Evolutionary conservation across 148 eudicot genomes (phyloP).

Genomic region (Silene conica): DNA sequence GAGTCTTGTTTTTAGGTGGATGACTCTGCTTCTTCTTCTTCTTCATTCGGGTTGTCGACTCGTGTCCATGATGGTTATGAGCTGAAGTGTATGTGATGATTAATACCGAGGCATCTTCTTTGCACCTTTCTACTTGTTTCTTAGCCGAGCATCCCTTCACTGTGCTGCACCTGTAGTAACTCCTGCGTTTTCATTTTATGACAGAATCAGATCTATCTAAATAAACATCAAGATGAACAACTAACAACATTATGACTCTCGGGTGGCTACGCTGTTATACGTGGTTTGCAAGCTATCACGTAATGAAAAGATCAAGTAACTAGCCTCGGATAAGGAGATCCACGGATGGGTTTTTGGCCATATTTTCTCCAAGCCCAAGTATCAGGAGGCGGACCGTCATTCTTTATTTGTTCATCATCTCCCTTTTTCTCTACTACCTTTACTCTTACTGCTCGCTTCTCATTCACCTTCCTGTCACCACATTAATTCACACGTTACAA

Average conservation of each 20-base stretch:
- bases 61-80: constrained; percentile 46
- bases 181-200: too few species aligned
- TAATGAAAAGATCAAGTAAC: too few species aligned
- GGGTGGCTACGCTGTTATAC: too few species aligned
- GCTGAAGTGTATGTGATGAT: constrained; percentile 64
- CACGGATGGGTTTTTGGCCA: constrained; percentile 82
- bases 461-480: constrained; percentile 16
- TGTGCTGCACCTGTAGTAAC: constrained; percentile 81
- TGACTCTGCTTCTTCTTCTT: not conserved
- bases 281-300: too few species aligned
- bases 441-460: constrained; percentile 57
- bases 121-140: constrained; percentile 78
- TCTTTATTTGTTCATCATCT: too few species aligned
- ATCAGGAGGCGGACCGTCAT: constrained; percentile 57
- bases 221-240: too few species aligned
- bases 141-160: constrained; percentile 75
- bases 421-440: constrained; percentile 51
- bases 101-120: constrained; percentile 54
- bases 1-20: constrained; percentile 7
- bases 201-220: too few species aligned
- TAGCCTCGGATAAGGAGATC: constrained; percentile 66
- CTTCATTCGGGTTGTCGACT: too few species aligned
- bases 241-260: too few species aligned
- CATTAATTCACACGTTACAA: too few species aligned
- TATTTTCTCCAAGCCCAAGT: constrained; percentile 88